These are phyloP conservation scores for Moesziomyces globuligerus DNA, from an alignment of 1,284 basidiomycete species.

Conservation along the genomic window DNA sequence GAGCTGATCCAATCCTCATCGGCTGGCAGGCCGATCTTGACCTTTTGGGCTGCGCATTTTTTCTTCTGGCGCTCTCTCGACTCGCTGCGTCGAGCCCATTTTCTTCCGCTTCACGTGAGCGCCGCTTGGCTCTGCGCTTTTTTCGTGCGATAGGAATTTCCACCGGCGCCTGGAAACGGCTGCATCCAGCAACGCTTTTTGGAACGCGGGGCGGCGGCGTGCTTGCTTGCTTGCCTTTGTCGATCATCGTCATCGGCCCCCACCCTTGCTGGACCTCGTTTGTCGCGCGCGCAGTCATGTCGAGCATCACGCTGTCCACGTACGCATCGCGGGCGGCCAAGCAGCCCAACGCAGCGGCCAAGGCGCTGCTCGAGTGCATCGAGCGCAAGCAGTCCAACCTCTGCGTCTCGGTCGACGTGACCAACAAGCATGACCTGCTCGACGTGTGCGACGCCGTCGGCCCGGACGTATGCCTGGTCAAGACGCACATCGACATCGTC, in stretches of 20 bases:
- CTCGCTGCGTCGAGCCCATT: too few species aligned
- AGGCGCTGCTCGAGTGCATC: slow-evolving; percentile 79
- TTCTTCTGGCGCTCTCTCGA: slow-evolving; percentile 6
- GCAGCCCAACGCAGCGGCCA: slow-evolving; percentile 59
- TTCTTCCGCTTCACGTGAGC: slow-evolving; percentile 38
- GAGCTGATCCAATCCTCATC: too few species aligned
- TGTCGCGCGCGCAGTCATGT: slow-evolving; percentile 24
- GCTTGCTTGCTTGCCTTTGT: slow-evolving; percentile 21
- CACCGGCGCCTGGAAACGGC: background rate
- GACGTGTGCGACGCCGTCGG: slow-evolving; percentile 88
- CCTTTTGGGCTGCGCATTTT: slow-evolving; percentile 7
- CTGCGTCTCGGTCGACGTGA: slow-evolving; percentile 95
- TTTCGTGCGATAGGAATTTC: slow-evolving; percentile 32
- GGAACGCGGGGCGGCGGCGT: background rate
- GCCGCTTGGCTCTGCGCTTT: background rate
- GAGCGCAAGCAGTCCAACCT: slow-evolving; percentile 90
- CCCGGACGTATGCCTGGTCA: slow-evolving; percentile 89
- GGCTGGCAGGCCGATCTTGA: background rate
- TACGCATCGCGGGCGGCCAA: slow-evolving; percentile 54
- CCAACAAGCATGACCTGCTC: slow-evolving; percentile 81
- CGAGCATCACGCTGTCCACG: slow-evolving; percentile 43
- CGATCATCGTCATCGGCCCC: slow-evolving; percentile 28
- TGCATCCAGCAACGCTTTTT: too few species aligned
- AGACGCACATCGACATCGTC: slow-evolving; percentile 98
- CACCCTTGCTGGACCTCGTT: background rate